Evolutionary conservation across 2,329 filamentous ascomycete genomes (phyloP).

Genomic region (Hortaea sp.): DNA sequence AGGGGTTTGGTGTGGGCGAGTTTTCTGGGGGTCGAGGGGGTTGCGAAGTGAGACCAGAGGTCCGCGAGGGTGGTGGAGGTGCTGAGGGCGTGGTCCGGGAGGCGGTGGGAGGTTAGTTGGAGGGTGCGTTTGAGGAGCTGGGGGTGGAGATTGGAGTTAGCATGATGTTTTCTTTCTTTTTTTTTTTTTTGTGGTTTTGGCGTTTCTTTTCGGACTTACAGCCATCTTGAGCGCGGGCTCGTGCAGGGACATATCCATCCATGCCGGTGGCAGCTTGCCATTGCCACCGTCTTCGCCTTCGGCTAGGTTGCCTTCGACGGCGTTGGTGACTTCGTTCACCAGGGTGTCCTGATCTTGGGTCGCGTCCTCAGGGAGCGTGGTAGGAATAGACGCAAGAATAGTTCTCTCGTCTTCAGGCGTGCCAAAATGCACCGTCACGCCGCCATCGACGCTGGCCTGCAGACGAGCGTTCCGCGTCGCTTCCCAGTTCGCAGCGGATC

Average conservation of each 20-base stretch:
- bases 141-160: not conserved
- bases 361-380: not conserved
- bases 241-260: conserved; percentile 48
- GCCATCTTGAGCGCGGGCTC: conserved; percentile 60
- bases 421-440: conserved; percentile 1
- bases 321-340: not conserved
- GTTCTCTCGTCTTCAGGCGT: not conserved
- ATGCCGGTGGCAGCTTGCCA: conserved; percentile 28
- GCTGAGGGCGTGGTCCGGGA: conserved; percentile 59
- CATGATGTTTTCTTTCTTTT: too few relatives aligned
- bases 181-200: too few relatives aligned
- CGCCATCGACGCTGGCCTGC: conserved; percentile 2
- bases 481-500: conserved; percentile 6
- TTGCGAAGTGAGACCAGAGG: conserved; percentile 27
- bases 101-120: conserved; percentile 66
- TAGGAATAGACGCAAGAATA: conserved; percentile 5
- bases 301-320: conserved; percentile 1
- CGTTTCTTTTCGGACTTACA: conserved; percentile 39
- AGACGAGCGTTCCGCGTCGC: conserved; percentile 5
- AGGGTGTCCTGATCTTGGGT: not conserved
- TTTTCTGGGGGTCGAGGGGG: conserved; percentile 38
- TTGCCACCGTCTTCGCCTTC: not conserved
- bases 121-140: conserved; percentile 73
- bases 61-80: conserved; percentile 26
- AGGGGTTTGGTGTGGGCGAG: conserved; percentile 51